Conservation (phyloP, 768 basidiomycete genomes). For the Rhizopogon salebrosus region DNA sequence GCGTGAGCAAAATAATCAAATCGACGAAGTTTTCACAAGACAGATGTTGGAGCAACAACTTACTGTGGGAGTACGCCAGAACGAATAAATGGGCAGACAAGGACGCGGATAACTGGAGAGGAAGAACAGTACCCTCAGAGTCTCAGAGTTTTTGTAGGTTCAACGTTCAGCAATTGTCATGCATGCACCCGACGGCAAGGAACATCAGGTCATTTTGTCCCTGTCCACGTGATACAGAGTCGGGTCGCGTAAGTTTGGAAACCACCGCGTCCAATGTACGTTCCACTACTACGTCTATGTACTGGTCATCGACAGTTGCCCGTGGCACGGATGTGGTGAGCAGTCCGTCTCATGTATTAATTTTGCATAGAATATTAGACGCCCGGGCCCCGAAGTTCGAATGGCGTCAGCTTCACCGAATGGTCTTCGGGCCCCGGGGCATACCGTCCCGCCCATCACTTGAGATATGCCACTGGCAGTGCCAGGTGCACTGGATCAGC, state of each 20-base stretch:
- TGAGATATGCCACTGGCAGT: no score
- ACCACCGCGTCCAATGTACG: no score
- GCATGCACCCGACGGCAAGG: neutral
- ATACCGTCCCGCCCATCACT: no score
- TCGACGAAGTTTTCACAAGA: neutral
- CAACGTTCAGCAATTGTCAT: neutral
- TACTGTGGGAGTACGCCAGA: neutral
- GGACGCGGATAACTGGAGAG: neutral
- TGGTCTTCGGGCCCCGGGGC: no score
- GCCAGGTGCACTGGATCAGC: no score
- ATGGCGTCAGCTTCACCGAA: neutral
- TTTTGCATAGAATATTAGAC: neutral
- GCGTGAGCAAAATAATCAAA: neutral
- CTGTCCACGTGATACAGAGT: neutral
- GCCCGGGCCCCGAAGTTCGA: neutral
- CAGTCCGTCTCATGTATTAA: no score
- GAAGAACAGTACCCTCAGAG: conserved; percentile 1
- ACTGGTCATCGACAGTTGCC: no score
- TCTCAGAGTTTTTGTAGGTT: conserved; percentile 3
- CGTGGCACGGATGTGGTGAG: no score
- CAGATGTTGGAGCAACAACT: neutral
- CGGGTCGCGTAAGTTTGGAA: no score
- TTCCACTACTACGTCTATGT: no score
- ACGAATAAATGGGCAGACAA: neutral
- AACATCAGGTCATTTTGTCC: conserved; percentile 2